These are phyloP conservation scores for Delitschia confertaspora DNA, from an alignment of 495 filamentous ascomycete genomes.

Conservation along the genomic window DNA sequence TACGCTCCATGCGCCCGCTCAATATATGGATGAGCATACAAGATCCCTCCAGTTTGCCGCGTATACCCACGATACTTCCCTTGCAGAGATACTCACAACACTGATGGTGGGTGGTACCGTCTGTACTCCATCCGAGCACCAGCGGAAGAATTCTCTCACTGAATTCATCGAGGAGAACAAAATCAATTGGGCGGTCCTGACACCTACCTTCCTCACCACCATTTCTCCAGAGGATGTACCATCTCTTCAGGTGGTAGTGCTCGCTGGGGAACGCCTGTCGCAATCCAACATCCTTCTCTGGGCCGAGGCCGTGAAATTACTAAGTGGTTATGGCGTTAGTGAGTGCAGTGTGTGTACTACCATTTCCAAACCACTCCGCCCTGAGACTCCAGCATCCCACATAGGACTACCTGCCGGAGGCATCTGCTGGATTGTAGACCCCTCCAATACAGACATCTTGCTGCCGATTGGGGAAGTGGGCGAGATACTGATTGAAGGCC, in stretches of 20 bases:
- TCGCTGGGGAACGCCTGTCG: conserved; percentile 17
- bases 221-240: conserved; percentile 14
- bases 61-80: conserved; percentile 19
- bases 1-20: too few relatives aligned
- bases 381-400: conserved; percentile 33
- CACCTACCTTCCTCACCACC: conserved; percentile 21
- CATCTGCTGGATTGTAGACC: conserved; percentile 27
- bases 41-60: conserved; percentile 19
- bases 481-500: conserved; percentile 42
- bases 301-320: conserved; percentile 5
- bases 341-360: conserved; percentile 14
- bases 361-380: conserved; percentile 7
- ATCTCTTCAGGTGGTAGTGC: conserved; percentile 24
- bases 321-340: conserved; percentile 13
- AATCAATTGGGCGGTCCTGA: conserved; percentile 28
- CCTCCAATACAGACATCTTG: conserved; percentile 34
- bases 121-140: conserved; percentile 21
- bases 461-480: conserved; percentile 40
- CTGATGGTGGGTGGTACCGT: conserved; percentile 18
- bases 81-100: conserved; percentile 20
- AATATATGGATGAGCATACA: conserved; percentile 9
- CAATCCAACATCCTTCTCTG: conserved; percentile 9
- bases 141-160: conserved; percentile 28
- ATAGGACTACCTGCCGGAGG: conserved; percentile 34
- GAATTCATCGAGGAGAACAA: conserved; percentile 27